These are phyloP conservation scores for Naganishia sp. DNA, from an alignment of 1,284 basidiomycete species.

Conservation along the genomic window DNA sequence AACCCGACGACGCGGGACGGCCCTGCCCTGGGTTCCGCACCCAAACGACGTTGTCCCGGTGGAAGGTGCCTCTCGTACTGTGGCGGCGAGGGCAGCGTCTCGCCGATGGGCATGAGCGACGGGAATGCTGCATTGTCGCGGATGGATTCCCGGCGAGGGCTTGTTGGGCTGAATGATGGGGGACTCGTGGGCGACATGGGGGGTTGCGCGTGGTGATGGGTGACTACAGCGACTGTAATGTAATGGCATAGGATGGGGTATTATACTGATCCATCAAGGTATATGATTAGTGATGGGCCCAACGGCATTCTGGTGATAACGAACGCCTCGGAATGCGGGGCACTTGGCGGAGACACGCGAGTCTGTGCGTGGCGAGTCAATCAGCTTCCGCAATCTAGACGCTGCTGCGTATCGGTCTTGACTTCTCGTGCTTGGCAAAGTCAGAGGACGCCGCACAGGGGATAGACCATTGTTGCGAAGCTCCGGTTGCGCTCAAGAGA, in stretches of 20 bases:
- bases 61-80: constrained; percentile 16
- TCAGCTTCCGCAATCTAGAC: not conserved
- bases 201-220: not conserved
- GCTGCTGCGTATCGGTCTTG: no score
- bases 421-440: no score
- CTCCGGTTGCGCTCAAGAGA: no score
- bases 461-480: no score
- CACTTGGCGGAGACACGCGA: no score
- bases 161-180: constrained; percentile 10
- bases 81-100: constrained; percentile 20
- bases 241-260: no score
- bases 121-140: constrained; percentile 25
- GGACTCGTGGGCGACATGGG: not conserved
- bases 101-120: constrained; percentile 2
- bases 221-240: not conserved
- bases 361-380: no score
- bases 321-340: no score
- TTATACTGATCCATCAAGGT: no score
- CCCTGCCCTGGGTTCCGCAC: not conserved
- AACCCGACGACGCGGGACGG: constrained; percentile 19
- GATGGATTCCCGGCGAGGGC: constrained; percentile 13
- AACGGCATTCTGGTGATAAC: not conserved
- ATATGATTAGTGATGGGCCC: no score
- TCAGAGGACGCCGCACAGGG: no score
- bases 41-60: constrained; percentile 12